A percentile compares a stretch with the other conserved stretches of the same genome.
Evolutionary conservation across 805 yeast species (phyloP).

Genomic region (Lipomyces sp.): DNA sequence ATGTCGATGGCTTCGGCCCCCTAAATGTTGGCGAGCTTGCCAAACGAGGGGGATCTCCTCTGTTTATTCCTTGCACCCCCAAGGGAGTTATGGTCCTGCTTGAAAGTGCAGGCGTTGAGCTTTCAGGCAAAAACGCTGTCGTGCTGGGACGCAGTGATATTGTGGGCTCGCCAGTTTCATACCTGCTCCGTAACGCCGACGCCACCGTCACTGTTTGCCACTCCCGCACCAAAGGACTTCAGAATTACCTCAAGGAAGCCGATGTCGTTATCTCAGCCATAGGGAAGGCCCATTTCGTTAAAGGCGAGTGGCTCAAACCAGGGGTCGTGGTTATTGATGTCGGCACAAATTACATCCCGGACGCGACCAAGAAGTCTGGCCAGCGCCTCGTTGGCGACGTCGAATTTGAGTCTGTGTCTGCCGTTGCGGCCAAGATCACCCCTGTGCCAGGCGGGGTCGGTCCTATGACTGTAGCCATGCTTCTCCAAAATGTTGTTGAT

Average conservation of each 20-base stretch:
- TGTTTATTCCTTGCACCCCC: conserved; percentile 93
- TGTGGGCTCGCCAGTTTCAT: conserved; percentile 93
- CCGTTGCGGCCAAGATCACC: conserved; percentile 72
- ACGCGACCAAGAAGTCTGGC: conserved; percentile 74
- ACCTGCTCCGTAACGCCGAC: conserved; percentile 75
- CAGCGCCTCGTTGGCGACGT: conserved; percentile 92
- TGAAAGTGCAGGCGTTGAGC: conserved; percentile 65
- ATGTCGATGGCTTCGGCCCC: conserved; percentile 94
- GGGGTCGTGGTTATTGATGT: conserved; percentile 91
- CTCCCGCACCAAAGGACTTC: conserved; percentile 68
- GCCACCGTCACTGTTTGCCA: conserved; percentile 88
- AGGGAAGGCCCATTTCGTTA: conserved; percentile 81
- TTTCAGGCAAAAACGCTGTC: conserved; percentile 83
- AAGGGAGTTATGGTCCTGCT: conserved; percentile 85
- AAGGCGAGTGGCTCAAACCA: conserved; percentile 84
- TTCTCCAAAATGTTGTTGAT: conserved; percentile 76
- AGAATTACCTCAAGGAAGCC: conserved; percentile 63
- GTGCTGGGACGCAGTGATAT: conserved; percentile 95
- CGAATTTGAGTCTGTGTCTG: conserved; percentile 70
- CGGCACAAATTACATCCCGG: conserved; percentile 89
- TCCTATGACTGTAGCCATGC: conserved; percentile 98
- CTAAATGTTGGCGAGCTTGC: conserved; percentile 88
- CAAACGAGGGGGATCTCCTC: conserved; percentile 81
- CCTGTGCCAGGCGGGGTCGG: conserved; percentile 99
- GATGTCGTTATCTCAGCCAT: conserved; percentile 92